Conservation (phyloP, 2,329 filamentous ascomycete genomes). For the Fusarium incarnatum region DNA sequence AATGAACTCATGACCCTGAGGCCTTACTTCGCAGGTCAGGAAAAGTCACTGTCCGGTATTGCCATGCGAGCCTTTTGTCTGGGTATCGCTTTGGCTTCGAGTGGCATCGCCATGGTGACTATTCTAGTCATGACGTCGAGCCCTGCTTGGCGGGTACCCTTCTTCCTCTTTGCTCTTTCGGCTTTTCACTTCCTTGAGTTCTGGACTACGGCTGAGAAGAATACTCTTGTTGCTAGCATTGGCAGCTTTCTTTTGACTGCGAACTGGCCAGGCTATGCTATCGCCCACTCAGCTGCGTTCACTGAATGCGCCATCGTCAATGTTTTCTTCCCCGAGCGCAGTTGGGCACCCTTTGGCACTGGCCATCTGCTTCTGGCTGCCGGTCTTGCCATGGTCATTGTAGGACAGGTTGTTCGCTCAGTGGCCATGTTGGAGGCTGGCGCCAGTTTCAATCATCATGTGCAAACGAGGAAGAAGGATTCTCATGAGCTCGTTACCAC, state of each 20-base stretch:
- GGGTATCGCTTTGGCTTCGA: constrained; percentile 57
- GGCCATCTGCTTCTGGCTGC: constrained; percentile 59
- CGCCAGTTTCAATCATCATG: constrained; percentile 89
- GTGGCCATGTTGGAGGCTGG: constrained; percentile 90
- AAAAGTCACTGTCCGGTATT: constrained; percentile 70
- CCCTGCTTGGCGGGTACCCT: constrained; percentile 70
- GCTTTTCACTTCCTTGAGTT: constrained; percentile 97
- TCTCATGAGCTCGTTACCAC: constrained; percentile 84
- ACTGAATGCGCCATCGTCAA: constrained; percentile 76
- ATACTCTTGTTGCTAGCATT: constrained; percentile 77
- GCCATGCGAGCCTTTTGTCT: constrained; percentile 68
- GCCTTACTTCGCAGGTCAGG: constrained; percentile 58
- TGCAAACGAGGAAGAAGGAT: constrained; percentile 75
- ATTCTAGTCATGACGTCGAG: constrained; percentile 54
- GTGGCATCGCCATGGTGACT: constrained; percentile 47
- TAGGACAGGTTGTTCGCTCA: constrained; percentile 82
- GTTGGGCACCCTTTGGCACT: constrained; percentile 59
- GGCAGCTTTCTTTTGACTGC: constrained; percentile 84
- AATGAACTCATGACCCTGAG: constrained; percentile 48
- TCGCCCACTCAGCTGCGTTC: constrained; percentile 81
- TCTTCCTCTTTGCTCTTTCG: constrained; percentile 76
- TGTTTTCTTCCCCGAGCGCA: constrained; percentile 64
- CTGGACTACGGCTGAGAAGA: constrained; percentile 87
- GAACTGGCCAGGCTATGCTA: constrained; percentile 86
- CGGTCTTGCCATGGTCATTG: constrained; percentile 71